Evolutionary conservation across 768 basidiomycete genomes (phyloP), one percentile per base, ranked within the genome.

Genomic region (Termitomyces sp.): DNA sequence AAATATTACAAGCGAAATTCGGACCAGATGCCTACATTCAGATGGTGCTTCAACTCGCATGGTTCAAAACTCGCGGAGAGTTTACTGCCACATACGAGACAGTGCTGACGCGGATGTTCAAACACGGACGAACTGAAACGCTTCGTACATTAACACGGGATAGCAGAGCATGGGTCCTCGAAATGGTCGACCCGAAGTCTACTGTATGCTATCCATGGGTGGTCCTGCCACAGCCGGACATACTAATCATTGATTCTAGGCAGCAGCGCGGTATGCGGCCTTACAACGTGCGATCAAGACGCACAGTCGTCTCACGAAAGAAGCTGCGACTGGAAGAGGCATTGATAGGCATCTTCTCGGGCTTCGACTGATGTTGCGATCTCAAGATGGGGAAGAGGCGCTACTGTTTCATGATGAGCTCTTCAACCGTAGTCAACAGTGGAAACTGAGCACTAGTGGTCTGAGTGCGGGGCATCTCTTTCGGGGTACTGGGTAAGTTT

Each of bases 51-150:
- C 95, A 98, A 67, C 80, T 97, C 10, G 94, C 94, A 3, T 97
- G 89, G 86, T 91, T 89, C 73, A 82, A 81, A 67, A 83, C 85
- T 21, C 88, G 85, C 45, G 84, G 83, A 11, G 72, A 76, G 56
- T 87, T 91, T 63, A 91, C 91, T 3, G 91, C 95, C 1, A 93
- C 91, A 7, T 97, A 98, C 68, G 95, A 98, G 71, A 97, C 94
- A 0, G 91, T 87, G 0, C 79, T 95, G 32, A 96, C 95, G 2
- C 82, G 93, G 25, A 79, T 89, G 69, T 95, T 95, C 73, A 76
- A 86, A 58, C 84, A 86, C 59, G 95, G 93, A 16, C 82, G 95
- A 17, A 97, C 94, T 1, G 95, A 98, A 67, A 94, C 91, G 0
- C 84, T 98, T 52, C 83, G 94, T 25, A 81, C 86, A 0, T 75